Evolutionary conservation across 805 yeast species (phyloP).

Genomic region (Ogataea nonfermentans): DNA sequence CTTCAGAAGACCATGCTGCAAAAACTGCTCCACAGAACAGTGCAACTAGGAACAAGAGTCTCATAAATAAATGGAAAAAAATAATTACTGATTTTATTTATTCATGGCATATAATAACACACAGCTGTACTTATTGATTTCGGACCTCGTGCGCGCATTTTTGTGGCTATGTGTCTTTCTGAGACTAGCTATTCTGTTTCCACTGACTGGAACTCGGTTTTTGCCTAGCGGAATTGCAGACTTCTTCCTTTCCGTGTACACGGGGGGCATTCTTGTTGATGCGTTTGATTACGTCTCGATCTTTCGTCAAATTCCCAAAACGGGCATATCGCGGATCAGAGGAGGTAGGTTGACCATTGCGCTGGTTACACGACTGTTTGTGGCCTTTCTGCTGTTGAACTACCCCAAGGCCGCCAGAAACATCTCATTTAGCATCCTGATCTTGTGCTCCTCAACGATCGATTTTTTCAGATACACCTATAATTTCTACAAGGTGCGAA

Average conservation of each 20-base stretch:
- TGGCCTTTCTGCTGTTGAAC: constrained; percentile 20
- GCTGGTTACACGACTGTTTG: constrained; percentile 11
- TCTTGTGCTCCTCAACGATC: constrained; percentile 22
- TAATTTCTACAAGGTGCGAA: constrained; percentile 29
- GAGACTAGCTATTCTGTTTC: constrained; percentile 52
- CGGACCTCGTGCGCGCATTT: constrained; percentile 34
- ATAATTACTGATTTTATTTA: constrained; percentile 2
- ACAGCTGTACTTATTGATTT: constrained; percentile 23
- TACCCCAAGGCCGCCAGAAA: constrained; percentile 31
- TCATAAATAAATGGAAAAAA: constrained; percentile 11
- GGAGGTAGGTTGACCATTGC: constrained; percentile 13
- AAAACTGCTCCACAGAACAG: constrained; percentile 4
- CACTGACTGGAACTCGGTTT: constrained; percentile 62
- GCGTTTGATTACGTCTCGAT: constrained; percentile 20
- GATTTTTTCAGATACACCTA: constrained; percentile 28
- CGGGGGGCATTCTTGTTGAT: constrained; percentile 18
- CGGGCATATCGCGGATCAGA: constrained; percentile 13
- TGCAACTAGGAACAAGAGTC: constrained; percentile 11
- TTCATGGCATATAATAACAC: constrained; percentile 22
- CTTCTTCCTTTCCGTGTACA: constrained; percentile 40
- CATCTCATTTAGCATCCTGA: constrained; percentile 22
- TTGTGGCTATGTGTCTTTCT: constrained; percentile 49
- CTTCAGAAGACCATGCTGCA: constrained; percentile 44
- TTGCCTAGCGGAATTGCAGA: constrained; percentile 73
- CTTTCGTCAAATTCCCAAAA: constrained; percentile 17